A percentile compares a stretch with the other conserved stretches of the same genome.
Evolutionary conservation across 1,139 yeast species (phyloP).

Genomic region (Lodderomyces pseudojiufengensis): DNA sequence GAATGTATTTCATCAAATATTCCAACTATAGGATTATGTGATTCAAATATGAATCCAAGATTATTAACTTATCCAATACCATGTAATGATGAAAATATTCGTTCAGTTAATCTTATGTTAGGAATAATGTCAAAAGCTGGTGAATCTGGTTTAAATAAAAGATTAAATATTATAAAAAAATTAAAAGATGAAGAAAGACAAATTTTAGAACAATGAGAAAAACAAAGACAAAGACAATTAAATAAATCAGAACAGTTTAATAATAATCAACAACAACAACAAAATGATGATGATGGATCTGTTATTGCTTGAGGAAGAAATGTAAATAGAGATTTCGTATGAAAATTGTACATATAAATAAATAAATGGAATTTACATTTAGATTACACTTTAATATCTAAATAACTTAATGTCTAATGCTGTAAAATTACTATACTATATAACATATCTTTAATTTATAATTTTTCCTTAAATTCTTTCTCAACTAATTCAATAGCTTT

Average conservation of each 20-base stretch:
- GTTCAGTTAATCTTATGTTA: constrained; percentile 72
- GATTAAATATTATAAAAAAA: constrained; percentile 39
- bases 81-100: constrained; percentile 88
- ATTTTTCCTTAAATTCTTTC: constrained; percentile 55
- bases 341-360: constrained; percentile 3
- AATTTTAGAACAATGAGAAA: not conserved
- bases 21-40: constrained; percentile 92
- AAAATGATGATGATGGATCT: not conserved
- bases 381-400: too few relatives aligned
- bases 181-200: constrained; percentile 7
- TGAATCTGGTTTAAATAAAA: constrained; percentile 62
- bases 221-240: not conserved
- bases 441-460: constrained; percentile 29
- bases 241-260: not conserved
- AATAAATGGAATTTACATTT: too few relatives aligned
- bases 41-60: constrained; percentile 90
- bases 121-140: constrained; percentile 89
- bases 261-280: not conserved
- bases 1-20: constrained; percentile 83
- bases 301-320: not conserved
- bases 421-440: too few relatives aligned
- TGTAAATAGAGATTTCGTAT: too few relatives aligned
- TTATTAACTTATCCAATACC: constrained; percentile 92
- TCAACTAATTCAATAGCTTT: constrained; percentile 72
- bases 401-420: too few relatives aligned